Evolutionary conservation across 768 basidiomycete species (phyloP).

Genomic region (Kwoniella mangroviensis): DNA sequence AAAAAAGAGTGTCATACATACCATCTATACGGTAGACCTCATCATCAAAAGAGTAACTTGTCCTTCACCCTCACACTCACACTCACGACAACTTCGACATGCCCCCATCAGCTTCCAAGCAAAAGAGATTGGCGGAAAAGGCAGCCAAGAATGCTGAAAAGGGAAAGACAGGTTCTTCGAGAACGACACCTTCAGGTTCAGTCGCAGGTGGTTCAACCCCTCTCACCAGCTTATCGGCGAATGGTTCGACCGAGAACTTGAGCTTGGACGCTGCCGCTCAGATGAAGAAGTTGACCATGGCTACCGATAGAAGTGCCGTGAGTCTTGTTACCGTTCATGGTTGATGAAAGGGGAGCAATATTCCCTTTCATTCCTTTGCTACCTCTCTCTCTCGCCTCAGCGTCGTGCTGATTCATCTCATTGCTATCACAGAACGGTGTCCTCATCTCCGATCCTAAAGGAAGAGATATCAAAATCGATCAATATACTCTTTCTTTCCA

Average conservation of each 20-base stretch:
- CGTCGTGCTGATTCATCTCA: background rate
- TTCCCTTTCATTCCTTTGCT: background rate
- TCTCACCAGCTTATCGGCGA: constrained; percentile 78
- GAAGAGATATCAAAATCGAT: constrained; percentile 97
- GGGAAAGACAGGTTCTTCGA: constrained; percentile 59
- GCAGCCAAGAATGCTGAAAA: constrained; percentile 63
- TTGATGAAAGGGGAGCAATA: background rate
- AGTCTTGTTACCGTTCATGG: constrained; percentile 13
- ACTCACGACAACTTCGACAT: constrained; percentile 36
- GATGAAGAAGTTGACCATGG: constrained; percentile 88
- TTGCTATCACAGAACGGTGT: constrained; percentile 71
- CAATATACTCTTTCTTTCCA: constrained; percentile 96
- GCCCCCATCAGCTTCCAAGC: constrained; percentile 61
- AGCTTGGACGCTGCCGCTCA: constrained; percentile 54
- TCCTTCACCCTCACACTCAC: background rate
- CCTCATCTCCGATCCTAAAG: constrained; percentile 86
- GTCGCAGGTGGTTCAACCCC: constrained; percentile 72
- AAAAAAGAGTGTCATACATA: background rate
- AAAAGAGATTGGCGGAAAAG: constrained; percentile 94
- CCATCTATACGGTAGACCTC: background rate
- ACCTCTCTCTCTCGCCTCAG: background rate
- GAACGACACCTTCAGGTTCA: constrained; percentile 69
- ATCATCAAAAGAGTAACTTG: background rate
- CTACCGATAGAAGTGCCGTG: constrained; percentile 77
- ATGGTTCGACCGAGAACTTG: constrained; percentile 79